Base-by-base conservation (phyloP, 1,284 basidiomycete species). In the Puccinia horiana region DNA sequence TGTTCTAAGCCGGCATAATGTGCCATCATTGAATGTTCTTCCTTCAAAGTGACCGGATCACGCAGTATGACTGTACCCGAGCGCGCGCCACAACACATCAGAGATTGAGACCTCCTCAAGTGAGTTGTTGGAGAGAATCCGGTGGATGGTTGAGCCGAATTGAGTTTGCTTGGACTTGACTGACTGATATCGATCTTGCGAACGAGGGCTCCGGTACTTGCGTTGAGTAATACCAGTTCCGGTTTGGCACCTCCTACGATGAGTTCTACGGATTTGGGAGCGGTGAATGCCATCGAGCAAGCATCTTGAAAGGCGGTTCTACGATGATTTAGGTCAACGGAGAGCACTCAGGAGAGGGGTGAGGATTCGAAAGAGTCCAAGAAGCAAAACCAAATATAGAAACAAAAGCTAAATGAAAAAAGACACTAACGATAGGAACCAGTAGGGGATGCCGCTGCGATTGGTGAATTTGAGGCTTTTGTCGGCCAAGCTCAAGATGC, bases 401-500 rank as follows among this genome's bases (percentile, higher is more conserved):
- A 12, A 75, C 9, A 63, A 26, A 23, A n/a, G n/a, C n/a, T n/a
- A n/a, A n/a, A n/a, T n/a, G n/a, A 16, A 65, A 20, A 23, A 70
- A 2, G 32, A 5, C 56, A 73, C 84, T 32, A 23, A 83, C 84
- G 77, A 82, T 80, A n/a, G 77, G 63, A 16, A 84, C 88, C 88
- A 88, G 42, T 85, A 84, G 0, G 85, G 84, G 32, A 88, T 74
- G 1, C 87, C 88, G 29, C 85, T 83, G n/a, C 88, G 84, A 52
- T 85, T 87, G 6, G 87, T 86, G 47, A 87, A 85, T 84, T 88
- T 87, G 82, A 88, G 83, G 70, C 84, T 84, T 12, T 84, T 84
- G 26, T 87, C 86, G 40, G 86, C 85, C 20, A 88, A 84, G 65
- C 85, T 85, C 49, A 87, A 85, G 80, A 88, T 84, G 70, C 86